Percentiles rank a stretch among this genome's conserved stretches.
Conservation (phyloP, 2,329 filamentous ascomycete genomes). For the Epichloe amarillans region DNA sequence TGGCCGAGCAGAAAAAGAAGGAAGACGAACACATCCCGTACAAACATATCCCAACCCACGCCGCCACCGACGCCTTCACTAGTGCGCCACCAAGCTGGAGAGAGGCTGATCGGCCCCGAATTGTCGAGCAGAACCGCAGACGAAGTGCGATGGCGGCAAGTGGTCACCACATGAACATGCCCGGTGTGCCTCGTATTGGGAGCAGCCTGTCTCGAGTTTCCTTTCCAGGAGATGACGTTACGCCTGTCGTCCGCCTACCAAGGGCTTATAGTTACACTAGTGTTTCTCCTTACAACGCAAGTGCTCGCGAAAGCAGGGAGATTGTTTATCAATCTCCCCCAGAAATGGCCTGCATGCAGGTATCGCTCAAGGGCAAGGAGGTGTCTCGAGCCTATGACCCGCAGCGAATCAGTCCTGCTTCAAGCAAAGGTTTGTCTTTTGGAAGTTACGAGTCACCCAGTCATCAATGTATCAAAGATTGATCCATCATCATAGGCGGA, state of each 20-base stretch:
- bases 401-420: constrained; percentile 22
- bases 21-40: constrained; percentile 31
- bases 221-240: constrained; percentile 29
- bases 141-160: constrained; percentile 34
- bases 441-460: neutral
- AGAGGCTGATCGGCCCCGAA: constrained; percentile 29
- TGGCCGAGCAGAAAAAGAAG: constrained; percentile 32
- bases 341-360: constrained; percentile 11
- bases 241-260: constrained; percentile 25
- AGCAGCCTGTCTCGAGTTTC: constrained; percentile 34
- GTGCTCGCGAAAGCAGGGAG: constrained; percentile 17
- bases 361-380: constrained; percentile 30
- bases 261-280: constrained; percentile 31
- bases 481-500: constrained; percentile 1
- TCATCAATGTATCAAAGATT: neutral
- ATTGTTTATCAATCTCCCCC: constrained; percentile 18
- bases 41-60: constrained; percentile 48
- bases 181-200: constrained; percentile 29
- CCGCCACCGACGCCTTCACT: constrained; percentile 42
- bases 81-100: constrained; percentile 40
- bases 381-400: constrained; percentile 21
- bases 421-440: constrained; percentile 20
- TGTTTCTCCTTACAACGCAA: constrained; percentile 16
- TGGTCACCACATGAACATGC: constrained; percentile 24
- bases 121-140: constrained; percentile 36